Evolutionary conservation across 371 early-diverging fungal genomes (phyloP).

Genomic region (Coelomomyces lativittatus): DNA sequence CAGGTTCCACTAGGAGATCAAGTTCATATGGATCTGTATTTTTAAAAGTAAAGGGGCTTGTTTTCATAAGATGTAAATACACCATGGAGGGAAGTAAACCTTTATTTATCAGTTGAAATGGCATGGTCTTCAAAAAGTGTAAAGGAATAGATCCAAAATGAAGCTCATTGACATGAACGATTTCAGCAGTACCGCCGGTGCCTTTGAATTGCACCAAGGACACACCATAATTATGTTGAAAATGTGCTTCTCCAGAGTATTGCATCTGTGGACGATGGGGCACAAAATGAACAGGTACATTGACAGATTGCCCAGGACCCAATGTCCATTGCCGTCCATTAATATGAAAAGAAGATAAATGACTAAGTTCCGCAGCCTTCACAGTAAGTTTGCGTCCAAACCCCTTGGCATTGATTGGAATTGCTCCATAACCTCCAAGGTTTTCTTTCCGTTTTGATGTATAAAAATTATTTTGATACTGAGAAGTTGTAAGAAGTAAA

Average conservation of each 20-base stretch:
- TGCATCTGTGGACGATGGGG: slow-evolving; percentile 25
- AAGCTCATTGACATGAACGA: slow-evolving; percentile 11
- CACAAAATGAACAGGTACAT: slow-evolving; percentile 29
- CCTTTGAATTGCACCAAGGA: slow-evolving; percentile 13
- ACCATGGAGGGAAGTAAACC: slow-evolving; percentile 17
- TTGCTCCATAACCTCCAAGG: too few species aligned
- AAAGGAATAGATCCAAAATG: slow-evolving; percentile 26
- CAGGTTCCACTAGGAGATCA: neutral
- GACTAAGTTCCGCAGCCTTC: too few species aligned
- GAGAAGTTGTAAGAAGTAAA: slow-evolving; percentile 4
- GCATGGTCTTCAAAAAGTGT: slow-evolving; percentile 6
- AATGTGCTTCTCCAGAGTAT: slow-evolving; percentile 24
- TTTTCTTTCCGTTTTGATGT: too few species aligned
- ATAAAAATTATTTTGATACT: too few species aligned
- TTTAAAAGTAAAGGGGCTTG: slow-evolving; percentile 1
- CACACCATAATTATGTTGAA: slow-evolving; percentile 20
- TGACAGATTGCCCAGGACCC: slow-evolving; percentile 17
- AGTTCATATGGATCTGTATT: neutral
- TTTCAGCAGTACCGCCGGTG: slow-evolving; percentile 31
- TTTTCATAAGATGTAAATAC: slow-evolving; percentile 14
- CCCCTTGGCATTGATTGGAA: neutral
- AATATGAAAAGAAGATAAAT: slow-evolving; percentile 16
- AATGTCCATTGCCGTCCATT: slow-evolving; percentile 19
- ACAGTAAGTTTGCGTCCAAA: slow-evolving; percentile 5
- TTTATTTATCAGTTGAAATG: slow-evolving; percentile 14